Evolutionary conservation across 2,329 filamentous ascomycete genomes (phyloP).

Genomic region (Claviceps sp.): DNA sequence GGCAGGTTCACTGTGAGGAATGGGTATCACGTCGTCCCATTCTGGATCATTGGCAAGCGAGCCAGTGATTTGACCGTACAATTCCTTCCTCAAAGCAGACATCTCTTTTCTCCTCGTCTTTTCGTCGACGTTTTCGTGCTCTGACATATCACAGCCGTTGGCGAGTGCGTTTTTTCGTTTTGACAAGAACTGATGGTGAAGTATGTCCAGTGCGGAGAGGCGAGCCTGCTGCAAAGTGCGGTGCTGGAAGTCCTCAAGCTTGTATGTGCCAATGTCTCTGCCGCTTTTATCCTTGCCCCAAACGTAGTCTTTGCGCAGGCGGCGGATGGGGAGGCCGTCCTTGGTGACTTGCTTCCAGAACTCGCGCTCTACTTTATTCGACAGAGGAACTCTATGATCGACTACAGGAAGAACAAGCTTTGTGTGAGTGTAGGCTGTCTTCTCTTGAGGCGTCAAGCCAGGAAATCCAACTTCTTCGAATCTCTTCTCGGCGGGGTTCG

Average conservation of each 20-base stretch:
- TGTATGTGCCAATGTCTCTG: slow-evolving; percentile 34
- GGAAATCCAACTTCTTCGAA: slow-evolving; percentile 31
- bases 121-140: slow-evolving; percentile 32
- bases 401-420: slow-evolving; percentile 31
- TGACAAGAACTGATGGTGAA: slow-evolving; percentile 31
- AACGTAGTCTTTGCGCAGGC: slow-evolving; percentile 23
- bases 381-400: slow-evolving; percentile 20
- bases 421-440: slow-evolving; percentile 33
- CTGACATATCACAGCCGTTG: slow-evolving; percentile 15
- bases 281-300: slow-evolving; percentile 41
- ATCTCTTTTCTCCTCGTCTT: slow-evolving; percentile 35
- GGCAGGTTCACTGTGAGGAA: slow-evolving; percentile 72
- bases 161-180: slow-evolving; percentile 20
- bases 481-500: slow-evolving; percentile 34
- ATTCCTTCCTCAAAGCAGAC: slow-evolving; percentile 34
- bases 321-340: slow-evolving; percentile 34
- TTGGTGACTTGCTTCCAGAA: slow-evolving; percentile 45
- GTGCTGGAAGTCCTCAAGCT: slow-evolving; percentile 30
- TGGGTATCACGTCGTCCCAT: slow-evolving; percentile 76
- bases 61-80: slow-evolving; percentile 37
- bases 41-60: slow-evolving; percentile 47
- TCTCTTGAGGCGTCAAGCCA: slow-evolving; percentile 33
- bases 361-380: slow-evolving; percentile 39
- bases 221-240: slow-evolving; percentile 27
- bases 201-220: slow-evolving; percentile 29